A percentile compares a stretch with the other conserved stretches of the same genome.
Conservation (phyloP, 2,329 filamentous ascomycete genomes). For the Beauveria sp. region DNA sequence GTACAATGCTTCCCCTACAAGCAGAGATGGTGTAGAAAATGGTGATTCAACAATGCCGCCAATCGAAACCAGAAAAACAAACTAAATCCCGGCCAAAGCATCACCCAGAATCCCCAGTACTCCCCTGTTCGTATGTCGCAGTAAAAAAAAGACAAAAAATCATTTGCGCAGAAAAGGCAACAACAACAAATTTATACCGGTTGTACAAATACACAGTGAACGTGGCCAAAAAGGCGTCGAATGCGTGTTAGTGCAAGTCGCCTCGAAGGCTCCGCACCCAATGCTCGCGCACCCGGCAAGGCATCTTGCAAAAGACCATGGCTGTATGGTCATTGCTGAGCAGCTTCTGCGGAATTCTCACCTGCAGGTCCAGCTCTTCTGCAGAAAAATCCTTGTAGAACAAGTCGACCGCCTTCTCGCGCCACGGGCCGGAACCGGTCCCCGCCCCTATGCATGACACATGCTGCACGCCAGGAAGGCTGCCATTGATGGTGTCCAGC, state of each 20-base stretch:
- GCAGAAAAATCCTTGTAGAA: constrained; percentile 51
- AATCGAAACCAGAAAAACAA: background rate
- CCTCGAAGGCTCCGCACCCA: constrained; percentile 49
- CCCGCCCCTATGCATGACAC: constrained; percentile 33
- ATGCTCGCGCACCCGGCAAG: constrained; percentile 41
- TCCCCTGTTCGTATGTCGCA: constrained; percentile 3
- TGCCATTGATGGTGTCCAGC: background rate
- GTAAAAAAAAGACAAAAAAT: constrained; percentile 3
- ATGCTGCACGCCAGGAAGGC: constrained; percentile 23
- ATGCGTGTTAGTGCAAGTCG: constrained; percentile 21
- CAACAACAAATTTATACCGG: background rate
- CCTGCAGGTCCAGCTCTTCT: constrained; percentile 50
- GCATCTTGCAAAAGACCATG: constrained; percentile 57
- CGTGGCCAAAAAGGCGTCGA: background rate
- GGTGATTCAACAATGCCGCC: background rate
- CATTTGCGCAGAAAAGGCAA: background rate
- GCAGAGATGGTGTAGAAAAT: background rate
- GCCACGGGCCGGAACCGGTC: constrained; percentile 38
- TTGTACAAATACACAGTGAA: constrained; percentile 8
- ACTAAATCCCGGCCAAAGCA: background rate
- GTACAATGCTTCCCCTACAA: background rate
- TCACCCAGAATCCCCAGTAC: constrained; percentile 4
- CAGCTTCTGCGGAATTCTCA: constrained; percentile 51
- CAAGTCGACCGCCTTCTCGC: constrained; percentile 50
- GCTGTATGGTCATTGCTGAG: constrained; percentile 53